Evolutionary conservation across 169 alveolate genomes (phyloP).

Genomic region (Plasmodium relictum): DNA sequence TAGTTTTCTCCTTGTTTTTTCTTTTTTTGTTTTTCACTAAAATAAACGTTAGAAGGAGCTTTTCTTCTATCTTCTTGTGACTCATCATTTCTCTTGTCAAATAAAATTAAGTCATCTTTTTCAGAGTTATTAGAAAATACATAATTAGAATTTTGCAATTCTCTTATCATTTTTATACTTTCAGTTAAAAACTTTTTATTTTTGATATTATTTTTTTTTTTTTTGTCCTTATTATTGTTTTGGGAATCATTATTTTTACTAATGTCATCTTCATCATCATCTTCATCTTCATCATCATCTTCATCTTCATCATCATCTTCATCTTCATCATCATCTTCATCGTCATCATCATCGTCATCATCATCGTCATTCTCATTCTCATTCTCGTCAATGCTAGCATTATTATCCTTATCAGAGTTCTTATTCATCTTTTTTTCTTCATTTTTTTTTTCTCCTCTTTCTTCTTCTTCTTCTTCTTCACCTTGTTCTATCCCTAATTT

Average conservation of each 20-base stretch:
- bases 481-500: slow-evolving; percentile 10
- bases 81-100: slow-evolving; percentile 70
- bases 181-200: slow-evolving; percentile 79
- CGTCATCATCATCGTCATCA: slow-evolving; percentile 75
- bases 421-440: no score
- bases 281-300: slow-evolving; percentile 45
- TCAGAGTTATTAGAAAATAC: slow-evolving; percentile 66
- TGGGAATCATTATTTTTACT: slow-evolving; percentile 11
- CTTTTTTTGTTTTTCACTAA: slow-evolving; percentile 60
- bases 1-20: slow-evolving; percentile 36
- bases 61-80: slow-evolving; percentile 67
- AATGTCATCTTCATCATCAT: slow-evolving; percentile 7
- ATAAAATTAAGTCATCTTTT: slow-evolving; percentile 73
- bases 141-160: slow-evolving; percentile 83
- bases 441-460: slow-evolving; percentile 17
- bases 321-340: background rate
- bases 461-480: slow-evolving; percentile 65
- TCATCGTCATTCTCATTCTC: slow-evolving; percentile 56
- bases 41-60: slow-evolving; percentile 54
- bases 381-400: slow-evolving; percentile 41
- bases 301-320: background rate
- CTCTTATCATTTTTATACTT: slow-evolving; percentile 92
- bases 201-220: slow-evolving; percentile 5
- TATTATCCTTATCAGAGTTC: background rate
- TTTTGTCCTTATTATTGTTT: background rate